phyloP scores from a whole-genome alignment of 75 land plant genomes.

The Cupressus sempervirens region DNA sequence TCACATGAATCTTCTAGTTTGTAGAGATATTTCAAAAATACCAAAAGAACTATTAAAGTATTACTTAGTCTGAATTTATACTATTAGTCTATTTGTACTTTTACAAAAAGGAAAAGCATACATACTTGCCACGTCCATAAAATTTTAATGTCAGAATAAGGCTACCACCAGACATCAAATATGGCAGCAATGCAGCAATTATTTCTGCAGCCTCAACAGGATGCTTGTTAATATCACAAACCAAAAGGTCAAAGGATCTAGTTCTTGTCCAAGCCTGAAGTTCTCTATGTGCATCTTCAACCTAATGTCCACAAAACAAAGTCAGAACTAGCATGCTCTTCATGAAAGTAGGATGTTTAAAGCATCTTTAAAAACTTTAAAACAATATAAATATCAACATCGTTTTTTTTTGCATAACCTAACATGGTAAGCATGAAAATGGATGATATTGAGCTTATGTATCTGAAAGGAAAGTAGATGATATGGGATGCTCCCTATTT shows the following conservation, averaged over 20 bases:
- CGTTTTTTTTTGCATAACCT: not conserved
- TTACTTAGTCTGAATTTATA: not conserved
- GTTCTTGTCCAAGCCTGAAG: conserved; percentile 12
- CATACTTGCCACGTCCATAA: conserved; percentile 30
- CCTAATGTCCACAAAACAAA: conserved; percentile 10
- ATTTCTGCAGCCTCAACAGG: conserved; percentile 25
- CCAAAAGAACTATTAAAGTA: not conserved
- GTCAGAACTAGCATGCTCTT: not conserved
- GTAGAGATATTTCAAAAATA: not conserved
- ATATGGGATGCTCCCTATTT: not conserved
- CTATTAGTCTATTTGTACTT: not conserved
- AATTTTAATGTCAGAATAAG: conserved; percentile 23
- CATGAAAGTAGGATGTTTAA: not conserved
- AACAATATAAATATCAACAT: not conserved
- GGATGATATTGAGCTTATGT: not conserved
- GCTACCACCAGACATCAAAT: conserved; percentile 16
- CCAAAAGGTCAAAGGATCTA: conserved; percentile 22
- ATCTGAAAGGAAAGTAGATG: not conserved
- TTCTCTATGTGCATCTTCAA: conserved; percentile 16
- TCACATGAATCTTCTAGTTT: not conserved
- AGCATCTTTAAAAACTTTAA: not conserved
- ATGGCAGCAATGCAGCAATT: conserved; percentile 14
- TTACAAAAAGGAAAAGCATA: not conserved
- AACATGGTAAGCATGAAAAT: not conserved
- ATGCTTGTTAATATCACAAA: conserved; percentile 26